Conservation (phyloP, 257 asterid species). For the Solanum appendiculatum region DNA sequence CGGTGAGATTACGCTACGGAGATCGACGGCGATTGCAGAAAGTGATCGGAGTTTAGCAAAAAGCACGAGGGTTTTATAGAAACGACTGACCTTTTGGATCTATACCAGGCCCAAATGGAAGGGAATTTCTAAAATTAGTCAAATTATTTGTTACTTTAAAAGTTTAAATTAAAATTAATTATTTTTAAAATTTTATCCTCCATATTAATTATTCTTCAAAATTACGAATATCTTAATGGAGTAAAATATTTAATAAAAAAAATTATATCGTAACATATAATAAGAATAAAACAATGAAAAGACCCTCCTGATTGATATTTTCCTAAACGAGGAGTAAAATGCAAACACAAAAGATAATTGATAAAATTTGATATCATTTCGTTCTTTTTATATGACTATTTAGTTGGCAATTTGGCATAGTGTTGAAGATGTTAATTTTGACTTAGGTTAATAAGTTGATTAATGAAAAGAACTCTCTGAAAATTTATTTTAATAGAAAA, state of each 20-base stretch:
- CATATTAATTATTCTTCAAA: no score
- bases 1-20: not conserved
- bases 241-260: no score
- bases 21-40: slow-evolving; percentile 11
- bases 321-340: no score
- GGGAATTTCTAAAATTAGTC: no score
- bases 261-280: no score
- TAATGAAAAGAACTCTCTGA: not conserved
- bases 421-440: not conserved
- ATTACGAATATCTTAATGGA: not conserved
- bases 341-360: no score
- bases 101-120: not conserved
- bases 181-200: no score
- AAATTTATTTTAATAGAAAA: not conserved
- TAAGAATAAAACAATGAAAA: no score
- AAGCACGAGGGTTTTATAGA: not conserved
- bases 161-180: no score
- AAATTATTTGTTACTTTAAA: no score
- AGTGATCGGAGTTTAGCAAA: not conserved
- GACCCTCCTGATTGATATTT: not conserved
- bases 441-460: not conserved
- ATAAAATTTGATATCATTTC: not conserved
- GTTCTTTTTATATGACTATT: not conserved
- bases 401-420: not conserved
- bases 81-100: not conserved